Evolutionary conservation across 2,329 filamentous ascomycete genomes (phyloP).

Genomic region (Grosmannia clavigera): DNA sequence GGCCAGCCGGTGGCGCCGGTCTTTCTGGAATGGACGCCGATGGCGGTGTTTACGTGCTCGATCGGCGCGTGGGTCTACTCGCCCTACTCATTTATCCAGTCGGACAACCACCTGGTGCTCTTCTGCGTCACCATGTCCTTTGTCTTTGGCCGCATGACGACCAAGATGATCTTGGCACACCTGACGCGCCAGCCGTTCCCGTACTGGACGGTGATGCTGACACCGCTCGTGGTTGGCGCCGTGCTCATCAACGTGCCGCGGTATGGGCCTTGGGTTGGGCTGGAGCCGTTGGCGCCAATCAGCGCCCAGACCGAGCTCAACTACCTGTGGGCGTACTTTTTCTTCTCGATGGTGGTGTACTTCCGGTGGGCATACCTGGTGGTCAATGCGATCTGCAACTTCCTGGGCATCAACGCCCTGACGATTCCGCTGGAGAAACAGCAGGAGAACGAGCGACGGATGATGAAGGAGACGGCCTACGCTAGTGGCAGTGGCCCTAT

Average conservation of each 20-base stretch:
- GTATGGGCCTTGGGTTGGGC: conserved; percentile 42
- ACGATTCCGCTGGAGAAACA: conserved; percentile 63
- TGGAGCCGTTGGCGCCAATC: conserved; percentile 34
- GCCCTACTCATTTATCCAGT: conserved; percentile 69
- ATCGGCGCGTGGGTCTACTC: conserved; percentile 81
- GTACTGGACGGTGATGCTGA: conserved; percentile 88
- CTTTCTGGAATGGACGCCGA: conserved; percentile 89
- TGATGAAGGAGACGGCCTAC: conserved; percentile 15
- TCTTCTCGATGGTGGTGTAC: conserved; percentile 76
- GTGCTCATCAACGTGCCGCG: conserved; percentile 70
- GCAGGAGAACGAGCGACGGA: conserved; percentile 37
- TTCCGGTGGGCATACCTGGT: conserved; percentile 88
- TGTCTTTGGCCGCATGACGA: conserved; percentile 95
- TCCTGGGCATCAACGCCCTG: conserved; percentile 85
- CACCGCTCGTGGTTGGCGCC: conserved; percentile 75
- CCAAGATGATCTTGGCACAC: conserved; percentile 96
- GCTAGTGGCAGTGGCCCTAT: conserved; percentile 17
- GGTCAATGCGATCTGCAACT: conserved; percentile 81
- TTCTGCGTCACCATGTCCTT: conserved; percentile 94
- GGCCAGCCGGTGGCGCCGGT: conserved; percentile 67
- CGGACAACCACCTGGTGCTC: conserved; percentile 77
- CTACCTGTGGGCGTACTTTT: conserved; percentile 76
- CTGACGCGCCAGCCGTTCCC: conserved; percentile 89
- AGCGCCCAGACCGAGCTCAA: conserved; percentile 55
- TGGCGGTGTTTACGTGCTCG: conserved; percentile 64